Conservation (phyloP, 1,139 yeast genomes). For the Meyerozyma sp. region DNA sequence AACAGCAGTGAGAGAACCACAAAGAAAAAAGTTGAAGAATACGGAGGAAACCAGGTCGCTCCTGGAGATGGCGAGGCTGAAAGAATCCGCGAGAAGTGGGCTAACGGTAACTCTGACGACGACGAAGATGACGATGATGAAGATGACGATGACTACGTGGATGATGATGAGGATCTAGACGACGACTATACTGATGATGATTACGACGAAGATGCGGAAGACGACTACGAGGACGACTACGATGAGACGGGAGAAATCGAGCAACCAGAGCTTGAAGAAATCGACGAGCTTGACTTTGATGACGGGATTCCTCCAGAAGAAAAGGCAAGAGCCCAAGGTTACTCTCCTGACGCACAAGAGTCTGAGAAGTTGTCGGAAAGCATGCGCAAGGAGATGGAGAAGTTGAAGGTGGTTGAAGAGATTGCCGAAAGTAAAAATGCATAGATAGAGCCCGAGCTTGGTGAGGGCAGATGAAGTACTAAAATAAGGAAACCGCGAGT, state of each 20-base stretch:
- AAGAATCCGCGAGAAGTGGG: background rate
- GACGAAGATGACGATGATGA: slow-evolving; percentile 24
- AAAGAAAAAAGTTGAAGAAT: slow-evolving; percentile 7
- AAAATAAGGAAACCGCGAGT: too few relatives aligned
- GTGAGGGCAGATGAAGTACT: too few relatives aligned
- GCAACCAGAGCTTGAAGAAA: slow-evolving; percentile 5
- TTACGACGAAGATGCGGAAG: slow-evolving; percentile 18
- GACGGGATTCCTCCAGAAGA: slow-evolving; percentile 7
- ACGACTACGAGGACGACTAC: slow-evolving; percentile 20
- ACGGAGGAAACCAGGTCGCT: slow-evolving; percentile 6
- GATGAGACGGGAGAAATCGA: slow-evolving; percentile 8
- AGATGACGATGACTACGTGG: slow-evolving; percentile 22
- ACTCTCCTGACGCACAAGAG: slow-evolving; percentile 6
- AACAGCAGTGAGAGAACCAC: slow-evolving; percentile 10
- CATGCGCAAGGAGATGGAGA: slow-evolving; percentile 5
- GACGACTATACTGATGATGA: slow-evolving; percentile 20
- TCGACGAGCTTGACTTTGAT: slow-evolving; percentile 11
- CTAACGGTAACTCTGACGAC: slow-evolving; percentile 23
- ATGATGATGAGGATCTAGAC: slow-evolving; percentile 19
- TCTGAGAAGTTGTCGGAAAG: slow-evolving; percentile 6
- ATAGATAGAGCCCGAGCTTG: background rate
- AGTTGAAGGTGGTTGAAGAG: slow-evolving; percentile 4
- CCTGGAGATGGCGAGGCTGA: slow-evolving; percentile 1
- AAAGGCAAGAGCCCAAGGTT: slow-evolving; percentile 7
- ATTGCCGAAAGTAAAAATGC: slow-evolving; percentile 1